Percentiles rank a stretch among this genome's conserved stretches.
Conservation (phyloP, 176 grass and related monocot species). For the Thinopyrum elongatum region DNA sequence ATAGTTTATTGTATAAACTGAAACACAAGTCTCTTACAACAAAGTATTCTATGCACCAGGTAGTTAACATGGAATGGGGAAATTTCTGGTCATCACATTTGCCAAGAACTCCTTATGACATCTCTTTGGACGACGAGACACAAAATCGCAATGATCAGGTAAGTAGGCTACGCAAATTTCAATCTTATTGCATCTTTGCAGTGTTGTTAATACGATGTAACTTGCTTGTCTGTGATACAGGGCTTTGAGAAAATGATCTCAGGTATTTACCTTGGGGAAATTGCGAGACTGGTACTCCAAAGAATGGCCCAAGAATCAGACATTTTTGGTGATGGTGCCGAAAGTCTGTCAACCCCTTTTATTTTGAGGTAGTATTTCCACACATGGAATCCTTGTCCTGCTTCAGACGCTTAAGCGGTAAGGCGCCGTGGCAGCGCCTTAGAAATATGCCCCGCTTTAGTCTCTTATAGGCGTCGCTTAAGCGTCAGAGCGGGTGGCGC, state of each 20-base stretch:
- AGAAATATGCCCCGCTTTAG: too few relatives aligned
- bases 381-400: too few relatives aligned
- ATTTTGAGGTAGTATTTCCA: constrained; percentile 46
- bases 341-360: constrained; percentile 64
- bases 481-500: too few relatives aligned
- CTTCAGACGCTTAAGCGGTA: too few relatives aligned
- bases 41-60: constrained; percentile 43
- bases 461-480: too few relatives aligned
- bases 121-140: constrained; percentile 69
- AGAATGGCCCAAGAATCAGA: constrained; percentile 71
- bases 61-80: constrained; percentile 99
- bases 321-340: constrained; percentile 58
- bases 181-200: neutral
- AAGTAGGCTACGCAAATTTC: neutral
- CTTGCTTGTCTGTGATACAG: constrained; percentile 25
- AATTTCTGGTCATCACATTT: constrained; percentile 97
- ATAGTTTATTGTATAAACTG: too few relatives aligned
- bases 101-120: constrained; percentile 83
- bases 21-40: constrained; percentile 7
- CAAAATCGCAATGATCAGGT: constrained; percentile 91
- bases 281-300: constrained; percentile 72
- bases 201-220: neutral
- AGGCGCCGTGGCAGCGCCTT: too few relatives aligned
- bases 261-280: constrained; percentile 90
- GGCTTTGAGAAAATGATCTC: constrained; percentile 99